These are phyloP conservation scores for Globisporangium lucens DNA, from an alignment of 352 stramenopile species.

Conservation along the genomic window DNA sequence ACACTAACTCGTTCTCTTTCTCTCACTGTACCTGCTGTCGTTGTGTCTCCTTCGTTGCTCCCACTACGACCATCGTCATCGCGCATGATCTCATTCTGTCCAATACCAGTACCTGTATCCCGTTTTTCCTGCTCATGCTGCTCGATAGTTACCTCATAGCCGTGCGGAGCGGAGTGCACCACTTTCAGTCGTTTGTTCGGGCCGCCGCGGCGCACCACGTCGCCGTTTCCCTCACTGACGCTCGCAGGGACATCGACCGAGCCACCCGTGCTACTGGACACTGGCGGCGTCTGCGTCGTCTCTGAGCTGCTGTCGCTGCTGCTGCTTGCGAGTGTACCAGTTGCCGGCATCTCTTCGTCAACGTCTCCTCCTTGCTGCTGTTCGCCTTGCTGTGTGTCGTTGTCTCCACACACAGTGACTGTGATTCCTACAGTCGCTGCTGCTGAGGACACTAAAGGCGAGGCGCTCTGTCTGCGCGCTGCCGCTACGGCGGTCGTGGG, in stretches of 20 bases:
- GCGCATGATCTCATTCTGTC: neutral
- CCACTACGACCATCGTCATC: neutral
- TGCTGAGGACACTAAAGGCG: neutral
- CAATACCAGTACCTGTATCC: neutral
- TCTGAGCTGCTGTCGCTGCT: neutral
- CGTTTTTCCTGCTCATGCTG: neutral
- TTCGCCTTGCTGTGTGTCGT: neutral
- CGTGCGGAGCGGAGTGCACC: neutral
- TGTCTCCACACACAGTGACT: neutral
- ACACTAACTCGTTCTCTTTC: neutral
- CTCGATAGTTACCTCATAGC: neutral
- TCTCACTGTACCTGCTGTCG: constrained; percentile 1
- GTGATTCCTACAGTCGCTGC: neutral
- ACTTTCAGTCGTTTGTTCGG: constrained; percentile 4
- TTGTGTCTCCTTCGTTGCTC: neutral
- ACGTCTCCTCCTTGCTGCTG: neutral
- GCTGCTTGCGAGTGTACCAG: neutral
- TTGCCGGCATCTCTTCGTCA: neutral
- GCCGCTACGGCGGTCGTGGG: neutral
- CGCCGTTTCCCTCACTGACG: neutral
- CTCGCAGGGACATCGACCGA: neutral
- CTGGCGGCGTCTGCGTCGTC: neutral
- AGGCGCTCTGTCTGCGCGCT: neutral
- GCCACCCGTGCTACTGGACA: neutral
- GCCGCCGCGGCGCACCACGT: neutral